These are phyloP conservation scores for Penicillium pulvis DNA, from an alignment of 495 filamentous ascomycete species.

Conservation along the genomic window DNA sequence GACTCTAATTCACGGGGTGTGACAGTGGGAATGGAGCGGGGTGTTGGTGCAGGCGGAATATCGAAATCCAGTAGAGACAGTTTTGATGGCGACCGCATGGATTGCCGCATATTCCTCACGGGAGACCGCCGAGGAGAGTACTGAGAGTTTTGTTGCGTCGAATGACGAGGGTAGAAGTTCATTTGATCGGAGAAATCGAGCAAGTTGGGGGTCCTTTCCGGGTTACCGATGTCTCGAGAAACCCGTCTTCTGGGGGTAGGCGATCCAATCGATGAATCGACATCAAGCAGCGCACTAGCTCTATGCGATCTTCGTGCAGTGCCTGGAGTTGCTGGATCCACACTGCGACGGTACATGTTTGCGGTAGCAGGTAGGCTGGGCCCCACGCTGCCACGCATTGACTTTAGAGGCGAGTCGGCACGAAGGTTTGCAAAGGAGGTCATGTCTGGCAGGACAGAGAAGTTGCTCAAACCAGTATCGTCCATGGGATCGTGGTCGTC, in stretches of 20 bases:
- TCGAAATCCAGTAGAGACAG: constrained; percentile 83
- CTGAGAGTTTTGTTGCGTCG: constrained; percentile 40
- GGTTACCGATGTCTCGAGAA: constrained; percentile 55
- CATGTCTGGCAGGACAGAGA: constrained; percentile 86
- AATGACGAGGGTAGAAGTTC: constrained; percentile 50
- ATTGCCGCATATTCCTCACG: constrained; percentile 33
- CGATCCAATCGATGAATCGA: constrained; percentile 47
- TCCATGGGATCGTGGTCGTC: constrained; percentile 54
- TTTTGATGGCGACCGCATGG: constrained; percentile 42
- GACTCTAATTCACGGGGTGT: constrained; percentile 91
- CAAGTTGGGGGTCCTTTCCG: constrained; percentile 52
- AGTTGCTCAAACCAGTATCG: constrained; percentile 82
- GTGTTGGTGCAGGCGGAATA: constrained; percentile 84
- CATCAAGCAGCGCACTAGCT: constrained; percentile 36
- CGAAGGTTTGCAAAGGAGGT: constrained; percentile 75
- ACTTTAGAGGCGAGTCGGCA: constrained; percentile 59
- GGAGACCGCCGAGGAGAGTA: constrained; percentile 48
- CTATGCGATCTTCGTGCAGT: constrained; percentile 34
- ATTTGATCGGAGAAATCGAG: constrained; percentile 88
- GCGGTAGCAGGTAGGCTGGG: constrained; percentile 24
- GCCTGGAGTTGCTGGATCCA: constrained; percentile 39
- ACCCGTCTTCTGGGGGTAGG: constrained; percentile 63
- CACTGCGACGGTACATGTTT: constrained; percentile 21
- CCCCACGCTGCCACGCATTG: constrained; percentile 35
- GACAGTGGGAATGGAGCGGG: constrained; percentile 85